Percentiles rank a stretch among this genome's conserved stretches.
These are phyloP conservation scores for Apiospora rasikravindrae DNA, from an alignment of 2,329 filamentous ascomycete genomes.

Conservation along the genomic window DNA sequence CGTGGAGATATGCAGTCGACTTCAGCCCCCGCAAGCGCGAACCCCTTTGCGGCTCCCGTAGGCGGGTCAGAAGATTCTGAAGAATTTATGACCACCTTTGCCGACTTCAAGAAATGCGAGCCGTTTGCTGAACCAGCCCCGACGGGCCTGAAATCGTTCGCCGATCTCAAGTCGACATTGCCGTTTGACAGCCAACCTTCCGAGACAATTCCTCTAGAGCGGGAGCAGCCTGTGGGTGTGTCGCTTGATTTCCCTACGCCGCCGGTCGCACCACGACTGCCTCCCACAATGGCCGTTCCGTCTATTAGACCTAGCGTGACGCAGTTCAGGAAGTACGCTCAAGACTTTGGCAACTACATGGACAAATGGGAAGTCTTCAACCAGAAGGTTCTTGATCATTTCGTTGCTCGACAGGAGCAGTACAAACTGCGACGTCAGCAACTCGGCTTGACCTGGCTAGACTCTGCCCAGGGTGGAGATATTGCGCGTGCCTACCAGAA, in stretches of 20 bases:
- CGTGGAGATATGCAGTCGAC: constrained; percentile 27
- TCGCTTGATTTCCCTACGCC: constrained; percentile 52
- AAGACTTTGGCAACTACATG: constrained; percentile 61
- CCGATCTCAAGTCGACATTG: constrained; percentile 60
- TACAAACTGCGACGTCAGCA: constrained; percentile 45
- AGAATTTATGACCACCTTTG: constrained; percentile 58
- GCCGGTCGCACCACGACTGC: constrained; percentile 56
- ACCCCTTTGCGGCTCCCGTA: constrained; percentile 41
- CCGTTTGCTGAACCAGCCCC: constrained; percentile 53
- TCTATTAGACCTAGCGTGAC: constrained; percentile 48
- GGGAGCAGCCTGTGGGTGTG: constrained; percentile 39
- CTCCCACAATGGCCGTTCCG: constrained; percentile 47
- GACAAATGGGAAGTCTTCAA: constrained; percentile 57
- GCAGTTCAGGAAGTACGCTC: constrained; percentile 57
- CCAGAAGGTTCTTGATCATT: constrained; percentile 59
- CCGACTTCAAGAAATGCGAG: constrained; percentile 61
- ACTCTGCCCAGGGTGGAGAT: constrained; percentile 42
- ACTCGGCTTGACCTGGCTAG: constrained; percentile 53
- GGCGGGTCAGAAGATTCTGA: constrained; percentile 62
- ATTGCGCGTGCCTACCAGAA: constrained; percentile 61
- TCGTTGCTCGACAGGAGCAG: constrained; percentile 55
- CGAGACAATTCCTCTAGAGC: constrained; percentile 42
- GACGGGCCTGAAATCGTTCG: constrained; percentile 57
- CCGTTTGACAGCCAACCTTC: constrained; percentile 62
- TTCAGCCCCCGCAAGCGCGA: constrained; percentile 24